Evolutionary conservation across 495 filamentous ascomycete genomes (phyloP).

Genomic region (Aspergillus biplanus): DNA sequence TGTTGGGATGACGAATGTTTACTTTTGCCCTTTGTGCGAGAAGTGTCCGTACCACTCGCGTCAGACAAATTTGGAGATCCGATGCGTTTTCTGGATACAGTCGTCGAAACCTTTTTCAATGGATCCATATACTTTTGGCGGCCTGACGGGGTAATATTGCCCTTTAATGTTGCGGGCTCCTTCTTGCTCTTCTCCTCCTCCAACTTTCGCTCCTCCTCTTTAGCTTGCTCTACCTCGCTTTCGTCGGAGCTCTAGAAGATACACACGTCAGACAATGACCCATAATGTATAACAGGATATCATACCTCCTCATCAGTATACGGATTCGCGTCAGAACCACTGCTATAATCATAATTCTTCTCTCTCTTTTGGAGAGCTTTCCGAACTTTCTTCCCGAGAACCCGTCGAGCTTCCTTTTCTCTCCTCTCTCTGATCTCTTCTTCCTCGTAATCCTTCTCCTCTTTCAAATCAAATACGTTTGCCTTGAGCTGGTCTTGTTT

Average conservation of each 20-base stretch:
- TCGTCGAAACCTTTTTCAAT: conserved; percentile 59
- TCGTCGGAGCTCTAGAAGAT: conserved; percentile 45
- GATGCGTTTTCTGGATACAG: conserved; percentile 71
- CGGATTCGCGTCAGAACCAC: conserved; percentile 73
- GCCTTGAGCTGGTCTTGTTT: conserved; percentile 86
- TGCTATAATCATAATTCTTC: conserved; percentile 81
- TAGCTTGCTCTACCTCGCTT: conserved; percentile 54
- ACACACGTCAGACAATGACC: conserved; percentile 5
- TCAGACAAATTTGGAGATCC: conserved; percentile 89
- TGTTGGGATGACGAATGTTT: conserved; percentile 53
- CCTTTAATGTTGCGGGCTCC: conserved; percentile 66
- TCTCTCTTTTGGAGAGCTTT: conserved; percentile 84
- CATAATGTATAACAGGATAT: not conserved
- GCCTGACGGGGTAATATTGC: conserved; percentile 74
- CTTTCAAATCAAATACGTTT: conserved; percentile 81
- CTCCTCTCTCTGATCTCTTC: conserved; percentile 72
- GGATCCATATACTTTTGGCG: conserved; percentile 52
- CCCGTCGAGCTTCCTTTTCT: conserved; percentile 67
- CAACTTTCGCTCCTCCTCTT: conserved; percentile 73
- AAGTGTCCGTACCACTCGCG: conserved; percentile 85
- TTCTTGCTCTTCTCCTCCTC: conserved; percentile 63
- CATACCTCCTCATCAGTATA: conserved; percentile 63
- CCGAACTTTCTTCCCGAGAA: conserved; percentile 72
- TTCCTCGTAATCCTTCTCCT: conserved; percentile 83
- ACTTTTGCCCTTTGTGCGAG: conserved; percentile 86